Conservation (phyloP, 2,329 filamentous ascomycete species). For the Monilinia aucupariae region DNA sequence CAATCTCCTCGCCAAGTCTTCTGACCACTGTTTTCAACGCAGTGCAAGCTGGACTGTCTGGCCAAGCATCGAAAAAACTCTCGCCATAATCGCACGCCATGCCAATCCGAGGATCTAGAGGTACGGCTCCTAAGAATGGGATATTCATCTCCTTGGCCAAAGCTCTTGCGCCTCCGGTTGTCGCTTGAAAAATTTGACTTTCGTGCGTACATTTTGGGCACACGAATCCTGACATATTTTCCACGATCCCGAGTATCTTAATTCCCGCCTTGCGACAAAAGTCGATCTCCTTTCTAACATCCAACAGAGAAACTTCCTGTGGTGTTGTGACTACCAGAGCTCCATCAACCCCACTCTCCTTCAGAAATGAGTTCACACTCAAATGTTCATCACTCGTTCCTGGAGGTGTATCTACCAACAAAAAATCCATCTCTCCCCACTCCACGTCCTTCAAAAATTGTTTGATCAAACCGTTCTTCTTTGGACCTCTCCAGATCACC, state of each 20-base stretch:
- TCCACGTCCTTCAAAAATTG: slow-evolving; percentile 96
- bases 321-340: slow-evolving; percentile 92
- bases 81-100: slow-evolving; percentile 97
- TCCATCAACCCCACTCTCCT: slow-evolving; percentile 86
- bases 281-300: slow-evolving; percentile 95
- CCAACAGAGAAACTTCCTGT: slow-evolving; percentile 85
- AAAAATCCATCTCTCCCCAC: slow-evolving; percentile 90
- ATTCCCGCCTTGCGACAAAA: slow-evolving; percentile 96
- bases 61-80: slow-evolving; percentile 91
- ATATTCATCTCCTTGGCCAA: slow-evolving; percentile 83
- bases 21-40: slow-evolving; percentile 78
- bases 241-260: slow-evolving; percentile 78
- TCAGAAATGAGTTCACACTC: slow-evolving; percentile 85
- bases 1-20: slow-evolving; percentile 61
- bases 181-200: slow-evolving; percentile 82
- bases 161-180: slow-evolving; percentile 77
- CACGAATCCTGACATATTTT: slow-evolving; percentile 98
- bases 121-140: slow-evolving; percentile 83
- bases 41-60: slow-evolving; percentile 82
- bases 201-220: slow-evolving; percentile 84
- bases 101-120: slow-evolving; percentile 86
- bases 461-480: slow-evolving; percentile 98
- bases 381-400: slow-evolving; percentile 95
- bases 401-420: slow-evolving; percentile 92
- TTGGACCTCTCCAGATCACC: slow-evolving; percentile 94